Conservation (phyloP, 1,284 basidiomycete genomes). For the Pseudozyma flocculosa region DNA sequence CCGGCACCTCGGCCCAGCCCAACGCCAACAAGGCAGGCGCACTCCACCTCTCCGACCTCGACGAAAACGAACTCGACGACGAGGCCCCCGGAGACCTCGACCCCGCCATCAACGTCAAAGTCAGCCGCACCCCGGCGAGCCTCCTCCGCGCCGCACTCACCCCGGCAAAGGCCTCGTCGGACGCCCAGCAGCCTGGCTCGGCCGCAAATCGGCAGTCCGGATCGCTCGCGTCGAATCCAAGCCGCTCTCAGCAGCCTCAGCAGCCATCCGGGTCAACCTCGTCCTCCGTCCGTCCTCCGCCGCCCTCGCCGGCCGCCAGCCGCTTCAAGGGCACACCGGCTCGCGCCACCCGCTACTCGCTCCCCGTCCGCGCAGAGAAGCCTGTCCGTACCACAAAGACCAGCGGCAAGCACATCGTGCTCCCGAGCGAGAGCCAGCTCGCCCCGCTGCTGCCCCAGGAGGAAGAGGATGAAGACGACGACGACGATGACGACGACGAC, state of each 20-base stretch:
- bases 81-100: constrained; percentile 45
- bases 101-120: constrained; percentile 22
- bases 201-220: no score
- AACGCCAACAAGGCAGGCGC: neutral
- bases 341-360: constrained; percentile 51
- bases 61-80: constrained; percentile 49
- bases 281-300: constrained; percentile 2
- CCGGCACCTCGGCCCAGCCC: constrained; percentile 7
- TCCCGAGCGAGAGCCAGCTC: constrained; percentile 87
- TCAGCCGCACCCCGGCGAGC: constrained; percentile 11
- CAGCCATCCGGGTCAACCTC: neutral
- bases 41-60: constrained; percentile 11
- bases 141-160: constrained; percentile 17
- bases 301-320: constrained; percentile 20
- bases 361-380: constrained; percentile 55
- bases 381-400: constrained; percentile 82
- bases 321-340: constrained; percentile 54
- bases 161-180: neutral
- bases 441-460: constrained; percentile 66
- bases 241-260: no score
- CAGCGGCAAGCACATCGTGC: constrained; percentile 83
- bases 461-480: constrained; percentile 59
- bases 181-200: no score
- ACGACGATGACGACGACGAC: constrained; percentile 48
- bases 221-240: no score